phyloP scores from a whole-genome alignment of 129 eudicot species.

The Centrapalus pauciflorus region DNA sequence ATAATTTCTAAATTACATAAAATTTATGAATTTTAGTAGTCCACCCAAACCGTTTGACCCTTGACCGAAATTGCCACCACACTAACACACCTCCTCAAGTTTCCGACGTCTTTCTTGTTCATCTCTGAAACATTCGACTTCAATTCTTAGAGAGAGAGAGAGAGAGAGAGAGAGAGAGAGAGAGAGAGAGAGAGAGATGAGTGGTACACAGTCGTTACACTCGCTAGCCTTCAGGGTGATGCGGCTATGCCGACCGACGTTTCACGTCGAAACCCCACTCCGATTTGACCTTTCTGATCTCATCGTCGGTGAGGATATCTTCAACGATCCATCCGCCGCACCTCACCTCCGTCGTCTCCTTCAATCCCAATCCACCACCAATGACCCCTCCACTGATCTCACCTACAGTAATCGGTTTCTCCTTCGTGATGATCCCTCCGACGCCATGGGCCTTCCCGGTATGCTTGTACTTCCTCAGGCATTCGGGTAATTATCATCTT shows the following conservation, averaged over 20 bases:
- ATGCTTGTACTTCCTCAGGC: constrained; percentile 94
- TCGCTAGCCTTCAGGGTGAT: constrained; percentile 94
- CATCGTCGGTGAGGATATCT: constrained; percentile 72
- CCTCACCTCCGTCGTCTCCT: constrained; percentile 52
- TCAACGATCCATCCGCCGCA: constrained; percentile 62
- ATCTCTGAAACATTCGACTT: constrained; percentile 15
- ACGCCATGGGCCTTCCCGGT: constrained; percentile 81
- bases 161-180: background rate
- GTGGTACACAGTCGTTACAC: constrained; percentile 47
- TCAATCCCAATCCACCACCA: constrained; percentile 20
- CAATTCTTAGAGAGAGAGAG: background rate
- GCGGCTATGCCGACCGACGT: constrained; percentile 89
- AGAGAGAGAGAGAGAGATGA: constrained; percentile 28
- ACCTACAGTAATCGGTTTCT: constrained; percentile 66
- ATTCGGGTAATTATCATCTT: constrained; percentile 50
- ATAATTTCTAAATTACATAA: too few relatives aligned
- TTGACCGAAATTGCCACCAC: too few relatives aligned
- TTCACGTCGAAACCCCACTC: constrained; percentile 72
- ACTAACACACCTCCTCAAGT: background rate
- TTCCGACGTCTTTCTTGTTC: background rate
- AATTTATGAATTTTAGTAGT: too few relatives aligned
- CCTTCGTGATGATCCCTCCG: constrained; percentile 50
- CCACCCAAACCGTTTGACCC: too few relatives aligned
- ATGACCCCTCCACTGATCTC: constrained; percentile 48
- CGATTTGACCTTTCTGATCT: constrained; percentile 84